A percentile compares a stretch with the other conserved stretches of the same genome.
Conservation (phyloP, 164 flowering plant species). For the Pachysandra terminalis region DNA sequence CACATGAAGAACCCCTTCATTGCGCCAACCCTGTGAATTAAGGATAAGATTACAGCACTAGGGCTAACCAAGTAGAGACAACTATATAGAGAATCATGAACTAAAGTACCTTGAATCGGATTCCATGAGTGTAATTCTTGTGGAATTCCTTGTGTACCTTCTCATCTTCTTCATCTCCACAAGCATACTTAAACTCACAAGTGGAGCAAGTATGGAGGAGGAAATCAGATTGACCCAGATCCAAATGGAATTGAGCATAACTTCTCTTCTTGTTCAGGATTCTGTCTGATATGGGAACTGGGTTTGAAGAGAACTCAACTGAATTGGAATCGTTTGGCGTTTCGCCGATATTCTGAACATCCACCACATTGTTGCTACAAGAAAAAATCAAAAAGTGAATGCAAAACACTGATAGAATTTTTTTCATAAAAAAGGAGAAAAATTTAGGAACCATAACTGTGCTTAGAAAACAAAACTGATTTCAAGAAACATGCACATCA, state of each 20-base stretch:
- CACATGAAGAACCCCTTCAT: constrained; percentile 49
- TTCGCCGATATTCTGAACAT: constrained; percentile 1
- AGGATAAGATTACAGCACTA: background rate
- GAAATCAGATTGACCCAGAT: constrained; percentile 90
- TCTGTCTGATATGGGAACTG: constrained; percentile 18
- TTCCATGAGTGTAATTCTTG: constrained; percentile 61
- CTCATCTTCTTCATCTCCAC: constrained; percentile 75
- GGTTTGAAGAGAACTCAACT: constrained; percentile 12
- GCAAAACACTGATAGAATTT: background rate
- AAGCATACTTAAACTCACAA: constrained; percentile 65
- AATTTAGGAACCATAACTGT: background rate
- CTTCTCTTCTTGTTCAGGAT: constrained; percentile 70
- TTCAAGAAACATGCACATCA: background rate
- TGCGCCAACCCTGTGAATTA: constrained; percentile 64
- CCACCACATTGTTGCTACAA: constrained; percentile 13
- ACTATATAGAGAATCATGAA: background rate
- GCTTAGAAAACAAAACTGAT: background rate
- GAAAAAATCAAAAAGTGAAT: background rate
- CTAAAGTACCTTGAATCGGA: constrained; percentile 61
- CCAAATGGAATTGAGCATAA: constrained; percentile 80
- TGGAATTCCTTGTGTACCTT: constrained; percentile 66
- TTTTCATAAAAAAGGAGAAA: background rate
- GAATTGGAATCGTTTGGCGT: constrained; percentile 10
- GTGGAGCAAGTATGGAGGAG: constrained; percentile 52
- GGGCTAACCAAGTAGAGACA: background rate